Evolutionary conservation across 1,284 basidiomycete genomes (phyloP).

Genomic region (Phylloporus gajari): DNA sequence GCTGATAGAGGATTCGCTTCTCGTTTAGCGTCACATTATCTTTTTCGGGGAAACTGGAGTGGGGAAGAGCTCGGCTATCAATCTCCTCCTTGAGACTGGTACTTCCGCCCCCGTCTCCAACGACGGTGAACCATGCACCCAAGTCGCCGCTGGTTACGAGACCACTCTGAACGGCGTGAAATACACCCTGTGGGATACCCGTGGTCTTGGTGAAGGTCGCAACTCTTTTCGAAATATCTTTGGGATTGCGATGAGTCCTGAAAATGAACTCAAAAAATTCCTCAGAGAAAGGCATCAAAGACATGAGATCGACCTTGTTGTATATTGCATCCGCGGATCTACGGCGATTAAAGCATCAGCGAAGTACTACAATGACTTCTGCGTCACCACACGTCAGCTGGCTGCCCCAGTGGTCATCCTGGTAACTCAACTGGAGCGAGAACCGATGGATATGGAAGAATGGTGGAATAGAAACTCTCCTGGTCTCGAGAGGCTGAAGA

Average conservation of each 20-base stretch:
- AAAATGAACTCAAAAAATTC: slow-evolving; percentile 33
- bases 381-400: slow-evolving; percentile 32
- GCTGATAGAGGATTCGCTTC: slow-evolving; percentile 5
- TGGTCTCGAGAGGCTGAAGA: slow-evolving; percentile 5
- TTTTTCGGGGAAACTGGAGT: slow-evolving; percentile 42
- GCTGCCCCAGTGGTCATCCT: slow-evolving; percentile 40
- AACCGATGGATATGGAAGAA: slow-evolving; percentile 31
- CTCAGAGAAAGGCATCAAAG: slow-evolving; percentile 32
- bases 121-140: slow-evolving; percentile 36
- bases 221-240: slow-evolving; percentile 21
- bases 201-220: slow-evolving; percentile 35
- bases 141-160: slow-evolving; percentile 19
- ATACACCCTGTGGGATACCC: slow-evolving; percentile 44
- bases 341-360: slow-evolving; percentile 25
- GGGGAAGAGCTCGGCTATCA: slow-evolving; percentile 45
- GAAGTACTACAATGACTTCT: slow-evolving; percentile 39
- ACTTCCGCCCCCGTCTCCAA: slow-evolving; percentile 28
- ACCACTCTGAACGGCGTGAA: slow-evolving; percentile 13
- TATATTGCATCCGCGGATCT: slow-evolving; percentile 39
- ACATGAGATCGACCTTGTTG: slow-evolving; percentile 41
- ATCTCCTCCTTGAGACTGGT: slow-evolving; percentile 31
- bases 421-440: slow-evolving; percentile 35
- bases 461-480: slow-evolving; percentile 41
- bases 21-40: slow-evolving; percentile 28
- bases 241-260: slow-evolving; percentile 18